Base-by-base conservation (phyloP, 768 basidiomycete genomes). In the Gloeophyllum trabeum region DNA sequence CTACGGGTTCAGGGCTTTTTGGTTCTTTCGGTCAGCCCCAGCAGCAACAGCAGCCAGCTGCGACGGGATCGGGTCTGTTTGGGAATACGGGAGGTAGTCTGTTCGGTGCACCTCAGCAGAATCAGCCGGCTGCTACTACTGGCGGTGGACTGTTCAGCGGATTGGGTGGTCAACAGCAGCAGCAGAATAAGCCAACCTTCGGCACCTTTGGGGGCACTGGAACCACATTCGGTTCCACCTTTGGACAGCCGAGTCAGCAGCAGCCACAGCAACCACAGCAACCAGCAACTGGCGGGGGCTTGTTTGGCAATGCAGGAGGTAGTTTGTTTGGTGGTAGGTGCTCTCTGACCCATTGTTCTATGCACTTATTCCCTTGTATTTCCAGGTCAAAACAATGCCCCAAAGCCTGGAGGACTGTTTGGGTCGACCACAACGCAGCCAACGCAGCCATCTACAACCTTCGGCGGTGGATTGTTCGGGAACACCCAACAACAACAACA, bases 351-450 rank as follows among this genome's bases (percentile, higher is more conserved):
- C 10, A 24, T 25, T 26, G 28, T 32, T 32, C 28, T 16, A 4
- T 25, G 13, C 44, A 21, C 19, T 23, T 28, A 35, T 37, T 43
- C 14, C 26, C 22, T 13, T 37, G 13, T 16, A 5, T 42, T 42
- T 16, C 14, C 21, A 25, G 4, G 18, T 40, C 54, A 52, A 40
- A 52, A 55, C 30, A 56, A 57, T 43, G 51, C 64, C 18, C 45
- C 61, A 16, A 74, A 76, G 44, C 63, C 74, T 4, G 60, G 61
- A 13, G 53, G n/a, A n/a, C n/a, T n/a, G 75, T 20, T 78, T 79
- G 43, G 73, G 75, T 40, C 68, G 64, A 35, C 49, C 70, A 7
- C 49, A 54, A 24, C 28, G 25, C 32, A 35, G 21, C 28, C 47
- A 44, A 41, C 55, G 43, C 53, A 36, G 34, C 54, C 34, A 43